A percentile compares a stretch with the other conserved stretches of the same genome.
These are phyloP conservation scores for Fusarium bactridioides DNA, from an alignment of 2,329 filamentous ascomycete genomes.

Conservation along the genomic window DNA sequence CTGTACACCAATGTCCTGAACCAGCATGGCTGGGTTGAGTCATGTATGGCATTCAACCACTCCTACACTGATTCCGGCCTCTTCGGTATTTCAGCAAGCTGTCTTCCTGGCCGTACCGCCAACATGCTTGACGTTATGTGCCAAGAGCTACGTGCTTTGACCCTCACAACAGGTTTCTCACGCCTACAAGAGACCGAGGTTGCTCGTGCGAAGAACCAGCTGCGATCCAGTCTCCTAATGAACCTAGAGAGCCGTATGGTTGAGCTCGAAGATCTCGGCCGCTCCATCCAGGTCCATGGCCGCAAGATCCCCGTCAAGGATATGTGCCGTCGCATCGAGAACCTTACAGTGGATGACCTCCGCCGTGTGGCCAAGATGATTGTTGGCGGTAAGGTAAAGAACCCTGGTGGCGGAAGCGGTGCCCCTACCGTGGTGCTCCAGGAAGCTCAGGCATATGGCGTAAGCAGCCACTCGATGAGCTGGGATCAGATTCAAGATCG, in stretches of 20 bases:
- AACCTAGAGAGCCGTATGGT: conserved; percentile 98
- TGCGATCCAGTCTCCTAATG: conserved; percentile 90
- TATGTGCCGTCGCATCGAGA: conserved; percentile 90
- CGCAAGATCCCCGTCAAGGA: conserved; percentile 89
- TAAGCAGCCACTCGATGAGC: conserved; percentile 71
- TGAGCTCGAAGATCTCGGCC: conserved; percentile 92
- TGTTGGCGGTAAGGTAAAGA: conserved; percentile 78
- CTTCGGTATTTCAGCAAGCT: conserved; percentile 91
- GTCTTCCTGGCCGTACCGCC: conserved; percentile 77
- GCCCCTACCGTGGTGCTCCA: conserved; percentile 94
- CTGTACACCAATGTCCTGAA: conserved; percentile 98
- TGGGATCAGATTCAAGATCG: conserved; percentile 93
- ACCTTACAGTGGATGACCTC: conserved; percentile 80
- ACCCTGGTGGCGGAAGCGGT: conserved; percentile 80
- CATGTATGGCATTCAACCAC: conserved; percentile 95
- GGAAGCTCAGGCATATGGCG: conserved; percentile 80
- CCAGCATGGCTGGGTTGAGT: conserved; percentile 97
- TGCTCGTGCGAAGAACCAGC: conserved; percentile 93
- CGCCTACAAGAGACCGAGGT: conserved; percentile 81
- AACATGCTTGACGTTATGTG: conserved; percentile 96
- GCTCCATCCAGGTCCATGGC: conserved; percentile 97
- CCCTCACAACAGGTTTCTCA: conserved; percentile 76
- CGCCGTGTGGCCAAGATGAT: conserved; percentile 81
- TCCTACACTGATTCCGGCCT: conserved; percentile 95
- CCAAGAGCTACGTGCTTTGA: conserved; percentile 82